These are phyloP conservation scores for Tetrapyrgos nigripes DNA, from an alignment of 1,284 basidiomycete species.

Conservation along the genomic window DNA sequence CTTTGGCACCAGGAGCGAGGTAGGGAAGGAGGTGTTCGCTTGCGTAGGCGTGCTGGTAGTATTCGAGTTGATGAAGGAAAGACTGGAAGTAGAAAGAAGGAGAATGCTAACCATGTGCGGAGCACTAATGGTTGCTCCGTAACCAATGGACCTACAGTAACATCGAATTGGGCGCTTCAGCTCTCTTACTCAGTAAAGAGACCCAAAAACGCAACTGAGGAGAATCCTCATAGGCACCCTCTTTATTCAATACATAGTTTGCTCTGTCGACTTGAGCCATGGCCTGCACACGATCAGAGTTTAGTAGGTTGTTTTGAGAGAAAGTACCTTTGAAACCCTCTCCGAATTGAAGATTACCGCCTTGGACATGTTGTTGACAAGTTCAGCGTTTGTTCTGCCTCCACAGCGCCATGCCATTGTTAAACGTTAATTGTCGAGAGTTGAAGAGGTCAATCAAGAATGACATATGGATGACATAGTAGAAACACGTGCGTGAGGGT, in stretches of 20 bases:
- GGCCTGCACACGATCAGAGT: conserved; percentile 53
- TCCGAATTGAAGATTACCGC: conserved; percentile 63
- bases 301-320: conserved; percentile 13
- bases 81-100: conserved; percentile 9
- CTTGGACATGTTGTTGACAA: conserved; percentile 70
- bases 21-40: conserved; percentile 75
- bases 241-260: conserved; percentile 66
- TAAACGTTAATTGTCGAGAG: not conserved
- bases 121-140: conserved; percentile 88
- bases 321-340: conserved; percentile 49
- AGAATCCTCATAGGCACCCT: conserved; percentile 77
- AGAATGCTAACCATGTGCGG: conserved; percentile 80
- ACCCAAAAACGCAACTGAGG: conserved; percentile 63
- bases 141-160: conserved; percentile 66
- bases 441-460: not conserved
- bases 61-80: conserved; percentile 10
- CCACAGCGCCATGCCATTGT: conserved; percentile 84
- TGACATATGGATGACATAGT: too few species aligned
- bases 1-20: conserved; percentile 71
- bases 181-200: conserved; percentile 18
- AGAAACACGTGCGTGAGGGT: not conserved
- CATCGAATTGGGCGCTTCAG: not conserved
- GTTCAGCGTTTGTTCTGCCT: conserved; percentile 72
- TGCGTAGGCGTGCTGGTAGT: conserved; percentile 81
- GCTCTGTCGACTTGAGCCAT: conserved; percentile 78